These are phyloP conservation scores for Zizania latifolia DNA, from an alignment of 176 grass and related monocot species.

Conservation along the genomic window DNA sequence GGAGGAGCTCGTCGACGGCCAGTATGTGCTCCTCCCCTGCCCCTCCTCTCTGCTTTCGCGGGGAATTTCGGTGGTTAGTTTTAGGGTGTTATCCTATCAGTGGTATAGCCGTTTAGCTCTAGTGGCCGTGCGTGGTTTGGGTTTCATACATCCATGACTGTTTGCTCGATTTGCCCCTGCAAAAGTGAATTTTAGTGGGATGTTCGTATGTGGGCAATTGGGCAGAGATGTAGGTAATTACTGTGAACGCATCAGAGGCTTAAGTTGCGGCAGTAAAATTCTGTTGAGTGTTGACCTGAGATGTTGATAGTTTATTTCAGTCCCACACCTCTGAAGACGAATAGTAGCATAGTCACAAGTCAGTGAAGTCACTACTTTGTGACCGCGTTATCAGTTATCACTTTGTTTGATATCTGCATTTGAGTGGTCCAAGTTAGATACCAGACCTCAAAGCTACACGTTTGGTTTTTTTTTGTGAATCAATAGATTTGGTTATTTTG, in stretches of 20 bases:
- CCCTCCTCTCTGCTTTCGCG: background rate
- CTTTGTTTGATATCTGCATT: background rate
- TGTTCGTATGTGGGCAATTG: background rate
- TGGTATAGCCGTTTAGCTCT: background rate
- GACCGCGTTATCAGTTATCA: background rate
- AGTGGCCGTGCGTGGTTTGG: background rate
- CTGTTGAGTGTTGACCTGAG: no score
- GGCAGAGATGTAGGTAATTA: background rate
- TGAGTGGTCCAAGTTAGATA: background rate
- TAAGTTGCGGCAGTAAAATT: background rate
- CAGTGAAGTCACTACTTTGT: background rate
- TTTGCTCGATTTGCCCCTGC: background rate
- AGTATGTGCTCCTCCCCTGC: conserved; percentile 33
- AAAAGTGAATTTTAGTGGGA: background rate
- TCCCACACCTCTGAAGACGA: background rate
- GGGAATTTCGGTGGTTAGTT: background rate
- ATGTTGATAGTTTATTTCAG: background rate
- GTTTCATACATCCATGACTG: background rate
- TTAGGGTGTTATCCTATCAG: background rate
- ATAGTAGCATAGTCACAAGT: background rate
- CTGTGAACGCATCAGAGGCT: background rate
- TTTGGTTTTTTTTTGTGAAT: no score
- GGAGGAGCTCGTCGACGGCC: conserved; percentile 77
- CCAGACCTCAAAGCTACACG: background rate
- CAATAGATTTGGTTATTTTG: no score